A percentile compares a stretch with the other conserved stretches of the same genome.
phyloP scores from a whole-genome alignment of 768 basidiomycete species.

The Obba rivulosa region DNA sequence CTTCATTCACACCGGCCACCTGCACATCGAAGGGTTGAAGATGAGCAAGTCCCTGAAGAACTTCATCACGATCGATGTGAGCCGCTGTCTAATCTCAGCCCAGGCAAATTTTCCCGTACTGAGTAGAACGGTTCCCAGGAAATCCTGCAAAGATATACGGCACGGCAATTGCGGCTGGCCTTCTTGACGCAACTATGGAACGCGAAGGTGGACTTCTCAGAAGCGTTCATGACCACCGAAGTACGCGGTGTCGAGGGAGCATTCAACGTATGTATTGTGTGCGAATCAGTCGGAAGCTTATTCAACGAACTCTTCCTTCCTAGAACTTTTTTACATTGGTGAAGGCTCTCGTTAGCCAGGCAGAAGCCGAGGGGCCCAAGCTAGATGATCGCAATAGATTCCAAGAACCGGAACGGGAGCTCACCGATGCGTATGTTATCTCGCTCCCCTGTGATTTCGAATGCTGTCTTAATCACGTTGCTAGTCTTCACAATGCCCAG shows the following conservation, averaged over 20 bases:
- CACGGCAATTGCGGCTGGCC: slow-evolving; percentile 85
- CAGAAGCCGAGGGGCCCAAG: slow-evolving; percentile 38
- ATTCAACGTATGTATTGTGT: slow-evolving; percentile 76
- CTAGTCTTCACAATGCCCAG: slow-evolving; percentile 72
- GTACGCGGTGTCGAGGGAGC: slow-evolving; percentile 78
- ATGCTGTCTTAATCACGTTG: slow-evolving; percentile 5
- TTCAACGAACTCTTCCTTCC: neutral
- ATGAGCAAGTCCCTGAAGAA: slow-evolving; percentile 99
- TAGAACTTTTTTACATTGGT: slow-evolving; percentile 93
- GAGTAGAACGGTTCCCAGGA: slow-evolving; percentile 47
- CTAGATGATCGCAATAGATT: slow-evolving; percentile 64
- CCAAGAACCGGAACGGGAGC: slow-evolving; percentile 59
- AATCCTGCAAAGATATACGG: slow-evolving; percentile 74
- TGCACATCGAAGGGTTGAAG: slow-evolving; percentile 97
- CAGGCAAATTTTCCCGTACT: neutral
- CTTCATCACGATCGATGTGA: slow-evolving; percentile 92
- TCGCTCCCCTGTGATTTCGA: slow-evolving; percentile 2
- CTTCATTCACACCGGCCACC: slow-evolving; percentile 96
- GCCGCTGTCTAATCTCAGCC: slow-evolving; percentile 18
- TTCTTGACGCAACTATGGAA: slow-evolving; percentile 93
- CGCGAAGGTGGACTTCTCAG: slow-evolving; percentile 90
- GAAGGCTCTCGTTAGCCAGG: slow-evolving; percentile 72
- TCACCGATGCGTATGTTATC: slow-evolving; percentile 55
- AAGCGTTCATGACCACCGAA: slow-evolving; percentile 83
- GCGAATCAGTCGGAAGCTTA: neutral